Evolutionary conservation across 2,329 filamentous ascomycete species (phyloP), one percentile per base, ranked within the genome.

Genomic region (Dichotomopilus funicola): DNA sequence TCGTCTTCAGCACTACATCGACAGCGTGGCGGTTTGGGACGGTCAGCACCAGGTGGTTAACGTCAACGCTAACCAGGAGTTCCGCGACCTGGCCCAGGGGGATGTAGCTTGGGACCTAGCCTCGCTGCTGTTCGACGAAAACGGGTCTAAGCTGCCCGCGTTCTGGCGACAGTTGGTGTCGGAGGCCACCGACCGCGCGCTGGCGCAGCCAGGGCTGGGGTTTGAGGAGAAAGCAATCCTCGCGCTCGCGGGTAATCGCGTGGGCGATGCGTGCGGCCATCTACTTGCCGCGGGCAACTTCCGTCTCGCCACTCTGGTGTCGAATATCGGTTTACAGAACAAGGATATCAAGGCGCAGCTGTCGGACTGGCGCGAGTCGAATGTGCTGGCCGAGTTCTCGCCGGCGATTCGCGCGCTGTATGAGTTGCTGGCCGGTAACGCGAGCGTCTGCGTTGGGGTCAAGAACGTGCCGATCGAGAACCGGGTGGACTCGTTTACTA

Each of bases 21-120:
- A 62, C 49, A 59, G 13, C 37, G 46, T 54, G 11, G 55, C 60
- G 1, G 46, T 42, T 36, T 61, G 60, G 54, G 52, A 52, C 19
- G 38, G 49, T n/a, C 37, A 52, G 46, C n/a, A 27, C 19, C 19
- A 3, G 19, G 19, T 27, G 19, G 19, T 27, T 27, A 27, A 27
- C 19, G 19, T 36, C 27, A 13, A 36, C 19, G 49, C 45, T 6
- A 42, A 47, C 7, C 56, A 54, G 11, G 45, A 55, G 19, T 59
- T 63, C 19, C 54, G 54, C 12, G 56, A 59, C 4, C 53, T 62
- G 33, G 64, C 64, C 34, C 59, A 59, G 27, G 82, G 89, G 55
- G 89, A 95, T 70, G 82, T 83, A 11, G 83, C 94, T 1, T 99
- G 95, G 94, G 81, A 89, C 58, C 77, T 99, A 38, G 86, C 89